Evolutionary conservation across 345 rosid genomes (phyloP).

Genomic region (Eucalyptus rudis): DNA sequence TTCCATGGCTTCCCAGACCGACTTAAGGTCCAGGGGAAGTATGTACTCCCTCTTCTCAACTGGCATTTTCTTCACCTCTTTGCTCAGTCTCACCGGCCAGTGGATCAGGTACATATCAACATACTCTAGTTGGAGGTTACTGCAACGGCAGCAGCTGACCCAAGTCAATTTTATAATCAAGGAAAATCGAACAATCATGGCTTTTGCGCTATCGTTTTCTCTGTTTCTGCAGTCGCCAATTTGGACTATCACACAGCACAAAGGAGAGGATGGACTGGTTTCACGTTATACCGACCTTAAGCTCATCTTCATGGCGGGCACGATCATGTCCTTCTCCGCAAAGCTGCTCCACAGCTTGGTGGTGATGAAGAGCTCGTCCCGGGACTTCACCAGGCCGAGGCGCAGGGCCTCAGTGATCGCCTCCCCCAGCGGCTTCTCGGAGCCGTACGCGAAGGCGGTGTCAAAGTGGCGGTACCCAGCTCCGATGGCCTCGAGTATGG

Average conservation of each 20-base stretch:
- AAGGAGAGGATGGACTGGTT: background rate
- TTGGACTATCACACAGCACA: background rate
- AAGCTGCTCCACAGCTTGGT: constrained; percentile 7
- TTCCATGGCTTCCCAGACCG: constrained; percentile 29
- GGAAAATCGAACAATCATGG: background rate
- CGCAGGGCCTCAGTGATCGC: constrained; percentile 6
- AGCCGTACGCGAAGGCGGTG: background rate
- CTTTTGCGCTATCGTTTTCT: background rate
- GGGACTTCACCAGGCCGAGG: constrained; percentile 12
- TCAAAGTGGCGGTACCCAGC: constrained; percentile 17
- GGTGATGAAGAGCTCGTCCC: constrained; percentile 15
- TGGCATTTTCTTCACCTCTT: background rate
- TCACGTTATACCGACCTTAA: background rate
- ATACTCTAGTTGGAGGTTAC: constrained; percentile 16
- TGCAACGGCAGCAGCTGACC: background rate
- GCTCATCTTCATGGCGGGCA: constrained; percentile 8
- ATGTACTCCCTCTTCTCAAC: background rate
- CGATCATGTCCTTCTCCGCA: background rate
- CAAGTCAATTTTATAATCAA: background rate
- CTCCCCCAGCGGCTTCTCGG: constrained; percentile 7
- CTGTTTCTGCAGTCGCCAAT: background rate
- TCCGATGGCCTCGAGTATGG: constrained; percentile 9
- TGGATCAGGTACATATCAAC: constrained; percentile 22
- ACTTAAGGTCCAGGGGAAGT: constrained; percentile 1
- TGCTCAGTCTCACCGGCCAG: constrained; percentile 9